Base-by-base conservation (phyloP, 2,329 filamentous ascomycete species). In the Sporothrix variecibatus region DNA sequence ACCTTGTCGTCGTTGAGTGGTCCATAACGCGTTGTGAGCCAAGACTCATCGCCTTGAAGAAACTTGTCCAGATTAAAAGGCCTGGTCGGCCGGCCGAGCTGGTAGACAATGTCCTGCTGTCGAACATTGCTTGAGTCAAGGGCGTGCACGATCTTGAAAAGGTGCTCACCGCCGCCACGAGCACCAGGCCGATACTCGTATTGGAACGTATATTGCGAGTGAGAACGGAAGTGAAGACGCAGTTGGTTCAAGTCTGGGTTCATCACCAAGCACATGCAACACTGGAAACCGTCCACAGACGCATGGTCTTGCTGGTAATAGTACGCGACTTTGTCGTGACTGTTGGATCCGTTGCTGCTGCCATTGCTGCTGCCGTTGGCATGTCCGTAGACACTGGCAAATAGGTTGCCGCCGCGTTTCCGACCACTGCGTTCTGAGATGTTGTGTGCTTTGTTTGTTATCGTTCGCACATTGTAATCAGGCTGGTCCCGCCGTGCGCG, bases 391-490 rank as follows among this genome's bases (percentile, higher is more conserved):
- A 68, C 23, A 31, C 49, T 28, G 2, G 73, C 38, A 3, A 71
- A 26, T 1, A 56, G 20, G 2, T 20, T 46, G 12, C 38, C 43
- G 26, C 15, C 28, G 3, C 23, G 51, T 71, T 67, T 73, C 2
- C 71, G 71, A 20, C 69, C 38, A 31, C 40, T 86, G 75, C 83
- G 84, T 23, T 80, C 78, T 60, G 86, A 85, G 76, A 84, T 87
- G 3, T 88, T 87, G 71, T 88, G 84, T 6, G 87, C 87, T 77
- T 87, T 86, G 77, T 88, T 87, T 79, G 86, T 90, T 20, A 91
- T 81, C 15, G 86, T 82, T 78, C 89, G 90, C 51, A 91, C 80
- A 76, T 91, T 91, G 78, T 91, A 91, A 28, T 85, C 84, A 75
- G 87, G 86, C 73, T 84, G 85, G 58, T 82, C 82, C 23, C 81